Evolutionary conservation across 306 rosid genomes (phyloP).

Genomic region (Quercus ilex): DNA sequence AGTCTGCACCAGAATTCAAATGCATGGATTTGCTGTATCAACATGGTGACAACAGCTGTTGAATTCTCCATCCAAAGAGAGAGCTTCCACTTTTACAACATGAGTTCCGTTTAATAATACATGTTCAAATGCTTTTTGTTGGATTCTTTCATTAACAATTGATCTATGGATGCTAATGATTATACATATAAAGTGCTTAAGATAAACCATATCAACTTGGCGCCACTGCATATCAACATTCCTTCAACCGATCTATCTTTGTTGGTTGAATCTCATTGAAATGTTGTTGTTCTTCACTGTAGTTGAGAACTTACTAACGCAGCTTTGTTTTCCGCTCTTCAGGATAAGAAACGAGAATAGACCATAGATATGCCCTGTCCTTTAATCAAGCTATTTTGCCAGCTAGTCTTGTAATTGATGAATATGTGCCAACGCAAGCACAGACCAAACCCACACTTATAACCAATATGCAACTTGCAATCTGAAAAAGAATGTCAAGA

Average conservation of each 20-base stretch:
- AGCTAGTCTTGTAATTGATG: slow-evolving; percentile 36
- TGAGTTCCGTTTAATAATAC: no score
- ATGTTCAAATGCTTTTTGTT: no score
- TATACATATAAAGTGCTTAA: background rate
- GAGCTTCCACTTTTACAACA: no score
- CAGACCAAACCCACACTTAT: slow-evolving; percentile 35
- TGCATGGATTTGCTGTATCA: no score
- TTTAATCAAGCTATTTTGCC: slow-evolving; percentile 8
- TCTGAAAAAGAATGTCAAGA: slow-evolving; percentile 28
- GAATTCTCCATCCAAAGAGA: no score
- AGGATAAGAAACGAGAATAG: background rate
- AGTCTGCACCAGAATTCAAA: no score
- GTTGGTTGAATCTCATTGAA: background rate
- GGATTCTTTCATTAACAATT: no score
- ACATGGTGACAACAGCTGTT: no score
- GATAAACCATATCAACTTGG: background rate
- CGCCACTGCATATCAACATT: background rate
- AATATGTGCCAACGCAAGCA: slow-evolving; percentile 40
- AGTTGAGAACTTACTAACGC: background rate
- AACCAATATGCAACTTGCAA: slow-evolving; percentile 37
- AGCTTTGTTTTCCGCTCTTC: no score
- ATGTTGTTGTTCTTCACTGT: background rate
- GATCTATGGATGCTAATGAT: background rate
- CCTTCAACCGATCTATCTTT: background rate
- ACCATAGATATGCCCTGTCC: background rate